Evolutionary conservation across 169 alveolate species (phyloP), one percentile per base, ranked within the genome.

Genomic region (Cryptosporidium canis): DNA sequence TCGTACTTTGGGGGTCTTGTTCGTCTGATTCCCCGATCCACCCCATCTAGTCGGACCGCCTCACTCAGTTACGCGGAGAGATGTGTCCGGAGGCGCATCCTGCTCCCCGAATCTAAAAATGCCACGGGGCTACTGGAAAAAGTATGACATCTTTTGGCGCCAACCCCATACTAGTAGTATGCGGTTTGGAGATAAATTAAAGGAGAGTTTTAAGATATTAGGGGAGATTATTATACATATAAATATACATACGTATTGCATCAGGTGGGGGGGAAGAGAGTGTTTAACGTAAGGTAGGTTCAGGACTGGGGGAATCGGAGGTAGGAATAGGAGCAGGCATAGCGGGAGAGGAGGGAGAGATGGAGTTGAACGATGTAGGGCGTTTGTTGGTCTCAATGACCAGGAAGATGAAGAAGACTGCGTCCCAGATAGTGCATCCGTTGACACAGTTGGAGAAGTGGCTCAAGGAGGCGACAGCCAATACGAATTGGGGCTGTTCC

Each of bases 401-500:
- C 67, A 67, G 66, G 87, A 72, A 82, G 90, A 43, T 92, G 68
- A 51, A 66, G 47, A 70, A 63, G 58, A 67, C 77, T 21, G 63
- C 87, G 33, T 64, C 84, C 4, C 92, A 90, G 77, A 37, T 77
- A 18, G 67, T 83, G 21, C 84, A 83, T 37, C 83, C 83, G 27
- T 90, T 87, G 65, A 85, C 93, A 16, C 95, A 94, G 16, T 67
- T 92, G 37, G 96, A 94, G 85, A 85, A 91, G 84, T 68, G 85
- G 55, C 91, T 95, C 9, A 70, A 83, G 33, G 97, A 95, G 92
- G 95, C 95, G 37, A 92, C 96, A 18, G 68, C 94, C 31, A 93
- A 93, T 63, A 95, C 94, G 29, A 94, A 94, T 66, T 95, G 96
- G 96, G 96, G 94, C 14, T 83, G 94, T 35, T 72, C 96, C 0